Evolutionary conservation across 805 yeast genomes (phyloP).

Genomic region (Yarrowia yakushimensis): DNA sequence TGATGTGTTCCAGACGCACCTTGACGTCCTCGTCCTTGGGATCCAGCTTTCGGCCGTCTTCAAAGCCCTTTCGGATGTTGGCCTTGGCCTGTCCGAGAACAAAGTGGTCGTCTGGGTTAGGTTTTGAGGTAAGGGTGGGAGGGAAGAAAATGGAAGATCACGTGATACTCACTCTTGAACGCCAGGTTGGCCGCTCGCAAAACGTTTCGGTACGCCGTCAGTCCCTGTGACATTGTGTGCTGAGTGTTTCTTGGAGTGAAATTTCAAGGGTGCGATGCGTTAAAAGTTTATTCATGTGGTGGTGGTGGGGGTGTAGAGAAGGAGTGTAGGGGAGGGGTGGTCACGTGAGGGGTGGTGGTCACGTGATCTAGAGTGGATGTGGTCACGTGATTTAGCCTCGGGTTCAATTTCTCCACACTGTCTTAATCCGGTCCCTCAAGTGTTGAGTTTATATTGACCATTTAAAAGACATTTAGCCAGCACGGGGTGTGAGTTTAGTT

Average conservation of each 20-base stretch:
- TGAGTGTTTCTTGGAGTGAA: constrained; percentile 18
- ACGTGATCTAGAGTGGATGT: background rate
- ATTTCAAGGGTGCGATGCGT: background rate
- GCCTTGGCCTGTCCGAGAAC: constrained; percentile 29
- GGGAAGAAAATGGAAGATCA: background rate
- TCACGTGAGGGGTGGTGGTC: no score
- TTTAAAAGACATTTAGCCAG: no score
- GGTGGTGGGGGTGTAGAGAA: background rate
- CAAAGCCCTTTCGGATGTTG: constrained; percentile 30
- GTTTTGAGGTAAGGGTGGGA: background rate
- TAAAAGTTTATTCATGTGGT: background rate
- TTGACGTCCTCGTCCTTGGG: constrained; percentile 47
- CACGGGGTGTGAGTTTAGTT: no score
- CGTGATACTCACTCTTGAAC: constrained; percentile 32
- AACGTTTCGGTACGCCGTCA: constrained; percentile 33
- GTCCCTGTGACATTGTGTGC: constrained; percentile 30
- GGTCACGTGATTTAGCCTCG: no score
- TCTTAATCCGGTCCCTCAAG: no score
- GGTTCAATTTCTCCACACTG: no score
- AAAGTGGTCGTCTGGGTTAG: constrained; percentile 30
- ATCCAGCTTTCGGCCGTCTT: constrained; percentile 29
- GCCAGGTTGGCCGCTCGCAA: constrained; percentile 38
- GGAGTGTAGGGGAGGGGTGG: background rate
- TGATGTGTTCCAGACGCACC: constrained; percentile 53
- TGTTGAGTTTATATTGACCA: no score